Evolutionary conservation across 176 grass and related monocot species (phyloP).

Genomic region (Microstegium vimineum): DNA sequence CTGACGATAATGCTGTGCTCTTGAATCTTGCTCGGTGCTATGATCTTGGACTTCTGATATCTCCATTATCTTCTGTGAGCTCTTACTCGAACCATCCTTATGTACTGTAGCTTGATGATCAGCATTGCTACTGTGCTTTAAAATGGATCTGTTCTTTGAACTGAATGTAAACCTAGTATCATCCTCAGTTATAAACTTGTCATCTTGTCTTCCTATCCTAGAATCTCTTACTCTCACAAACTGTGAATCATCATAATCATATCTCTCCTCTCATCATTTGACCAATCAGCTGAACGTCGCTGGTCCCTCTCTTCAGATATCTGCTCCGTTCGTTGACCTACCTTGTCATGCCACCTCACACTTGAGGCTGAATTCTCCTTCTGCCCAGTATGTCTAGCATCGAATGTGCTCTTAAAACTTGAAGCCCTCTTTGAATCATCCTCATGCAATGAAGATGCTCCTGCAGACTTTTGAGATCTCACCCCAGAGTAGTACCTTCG

Average conservation of each 20-base stretch:
- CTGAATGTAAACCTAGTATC: slow-evolving; percentile 26
- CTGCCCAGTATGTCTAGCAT: slow-evolving; percentile 12
- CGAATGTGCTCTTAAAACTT: slow-evolving; percentile 20
- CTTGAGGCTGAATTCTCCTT: slow-evolving; percentile 28
- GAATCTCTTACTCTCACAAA: slow-evolving; percentile 27
- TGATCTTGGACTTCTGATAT: slow-evolving; percentile 31
- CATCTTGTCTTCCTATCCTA: slow-evolving; percentile 28
- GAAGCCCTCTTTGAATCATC: slow-evolving; percentile 34
- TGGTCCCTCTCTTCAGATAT: slow-evolving; percentile 21
- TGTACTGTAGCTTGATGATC: slow-evolving; percentile 17
- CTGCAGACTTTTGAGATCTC: slow-evolving; percentile 18
- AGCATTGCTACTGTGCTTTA: slow-evolving; percentile 28
- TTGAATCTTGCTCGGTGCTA: slow-evolving; percentile 29
- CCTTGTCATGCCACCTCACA: slow-evolving; percentile 34
- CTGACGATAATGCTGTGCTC: slow-evolving; percentile 19
- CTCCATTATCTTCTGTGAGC: slow-evolving; percentile 25
- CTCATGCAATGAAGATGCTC: slow-evolving; percentile 22
- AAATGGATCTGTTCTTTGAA: slow-evolving; percentile 39
- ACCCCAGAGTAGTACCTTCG: slow-evolving; percentile 6
- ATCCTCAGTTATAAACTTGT: slow-evolving; percentile 51
- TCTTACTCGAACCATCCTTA: slow-evolving; percentile 31
- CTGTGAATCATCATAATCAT: slow-evolving; percentile 17
- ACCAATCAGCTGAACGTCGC: slow-evolving; percentile 5
- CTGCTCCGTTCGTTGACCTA: slow-evolving; percentile 9
- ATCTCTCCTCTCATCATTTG: slow-evolving; percentile 33